Percentiles rank a stretch among this genome's conserved stretches.
These are phyloP conservation scores for Mycena indigotica DNA, from an alignment of 768 basidiomycete species.

Conservation along the genomic window DNA sequence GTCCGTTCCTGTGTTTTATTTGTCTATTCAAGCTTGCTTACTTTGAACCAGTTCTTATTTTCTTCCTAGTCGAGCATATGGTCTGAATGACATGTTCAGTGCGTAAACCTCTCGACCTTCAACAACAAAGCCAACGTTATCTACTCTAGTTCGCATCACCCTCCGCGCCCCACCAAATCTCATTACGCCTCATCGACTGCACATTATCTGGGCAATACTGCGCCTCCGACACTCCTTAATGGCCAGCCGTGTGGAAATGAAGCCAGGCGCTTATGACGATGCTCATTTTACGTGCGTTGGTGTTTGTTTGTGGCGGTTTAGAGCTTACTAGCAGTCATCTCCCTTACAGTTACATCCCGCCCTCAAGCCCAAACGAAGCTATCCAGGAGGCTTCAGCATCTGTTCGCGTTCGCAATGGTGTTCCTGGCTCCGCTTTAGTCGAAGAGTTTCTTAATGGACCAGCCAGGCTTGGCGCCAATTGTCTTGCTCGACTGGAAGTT, in stretches of 20 bases:
- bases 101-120: background rate
- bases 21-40: background rate
- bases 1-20: background rate
- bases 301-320: background rate
- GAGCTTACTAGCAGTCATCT: background rate
- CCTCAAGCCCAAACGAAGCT: slow-evolving; percentile 37
- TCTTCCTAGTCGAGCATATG: slow-evolving; percentile 18
- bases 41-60: slow-evolving; percentile 13
- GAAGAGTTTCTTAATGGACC: slow-evolving; percentile 55
- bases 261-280: slow-evolving; percentile 39
- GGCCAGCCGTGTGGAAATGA: slow-evolving; percentile 43
- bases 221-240: slow-evolving; percentile 54
- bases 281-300: slow-evolving; percentile 49
- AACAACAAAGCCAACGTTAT: background rate
- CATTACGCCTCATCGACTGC: slow-evolving; percentile 40
- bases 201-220: slow-evolving; percentile 52
- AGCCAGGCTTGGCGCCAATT: slow-evolving; percentile 48
- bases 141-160: slow-evolving; percentile 42
- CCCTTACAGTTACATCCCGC: slow-evolving; percentile 39
- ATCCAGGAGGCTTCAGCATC: slow-evolving; percentile 38
- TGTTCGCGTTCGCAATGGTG: slow-evolving; percentile 1
- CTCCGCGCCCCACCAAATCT: slow-evolving; percentile 42
- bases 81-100: slow-evolving; percentile 18
- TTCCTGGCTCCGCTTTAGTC: slow-evolving; percentile 36
- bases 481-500: slow-evolving; percentile 48